Base-by-base conservation (phyloP, 75 land plant genomes). In the Selaginella tamariscina region DNA sequence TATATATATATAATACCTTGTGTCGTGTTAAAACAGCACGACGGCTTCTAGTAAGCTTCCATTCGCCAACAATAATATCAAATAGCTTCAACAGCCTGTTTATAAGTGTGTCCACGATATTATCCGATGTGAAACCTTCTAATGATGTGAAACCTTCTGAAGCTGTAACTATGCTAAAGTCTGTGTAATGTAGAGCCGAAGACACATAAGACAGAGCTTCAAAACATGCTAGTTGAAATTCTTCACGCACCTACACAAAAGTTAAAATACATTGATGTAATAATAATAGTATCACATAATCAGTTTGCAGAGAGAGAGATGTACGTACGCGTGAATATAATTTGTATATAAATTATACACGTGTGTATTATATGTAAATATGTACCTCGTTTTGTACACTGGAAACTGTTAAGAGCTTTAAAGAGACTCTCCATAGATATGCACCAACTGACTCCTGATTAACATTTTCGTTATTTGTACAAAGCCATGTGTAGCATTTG, bases 31-130 rank as follows among this genome's bases (percentile, higher is more conserved):
- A 73, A 74, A 86, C 71, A 56, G 94, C 88, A 8, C 78, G 71
- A 13, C 95, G 71, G 66, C 80, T 83, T 56, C 85, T 83, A 39
- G 79, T 80, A 55, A 93, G 72, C 30, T 59, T 28, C 44, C 81
- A 82, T 39, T 39, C 15, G n/a, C n/a, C n/a, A n/a, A n/a, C n/a
- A 5, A 15, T 39, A 29, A n/a, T 59, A 20, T 44, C 32, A 68
- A 86, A 75, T n/a, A 85, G 63, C 49, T 21, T 49, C 73, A 81
- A 80, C 33, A 86, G 78, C 31, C 79, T 74, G 11, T 65, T 59
- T 33, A 78, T 71, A 68, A 89, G 81, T 32, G 68, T 70, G 24
- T 62, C 67, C 56, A 84, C 76, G 31, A 86, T 31, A 29, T 66
- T 54, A 72, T 93, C 98, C 49, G 49, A 39, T 39, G 49, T 15